These are phyloP conservation scores for Diaporthe sp. DNA, from an alignment of 2,329 filamentous ascomycete genomes.

Conservation along the genomic window DNA sequence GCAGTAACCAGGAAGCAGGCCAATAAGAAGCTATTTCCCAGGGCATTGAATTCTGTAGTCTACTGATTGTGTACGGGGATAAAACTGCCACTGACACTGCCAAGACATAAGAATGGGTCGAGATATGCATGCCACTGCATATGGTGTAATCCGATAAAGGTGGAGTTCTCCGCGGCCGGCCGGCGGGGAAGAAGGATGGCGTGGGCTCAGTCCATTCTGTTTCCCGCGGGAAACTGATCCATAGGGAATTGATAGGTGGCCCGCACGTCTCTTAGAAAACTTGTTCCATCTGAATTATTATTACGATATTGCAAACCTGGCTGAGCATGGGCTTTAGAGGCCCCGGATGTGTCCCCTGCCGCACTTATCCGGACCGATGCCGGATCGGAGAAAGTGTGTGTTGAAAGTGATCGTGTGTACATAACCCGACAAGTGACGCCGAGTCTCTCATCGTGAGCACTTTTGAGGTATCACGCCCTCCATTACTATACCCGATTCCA, in stretches of 20 bases:
- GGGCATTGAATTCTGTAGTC: not conserved
- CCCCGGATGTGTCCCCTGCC: not conserved
- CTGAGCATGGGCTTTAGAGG: not conserved
- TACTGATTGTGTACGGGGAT: not conserved
- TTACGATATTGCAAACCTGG: not conserved
- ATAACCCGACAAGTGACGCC: not conserved
- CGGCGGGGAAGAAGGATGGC: not conserved
- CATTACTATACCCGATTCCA: not conserved
- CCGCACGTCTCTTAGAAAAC: not conserved
- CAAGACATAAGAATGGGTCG: constrained; percentile 16
- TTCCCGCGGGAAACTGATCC: constrained; percentile 10
- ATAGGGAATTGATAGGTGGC: not conserved
- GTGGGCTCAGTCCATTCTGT: not conserved
- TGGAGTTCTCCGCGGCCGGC: constrained; percentile 16
- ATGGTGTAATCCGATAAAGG: constrained; percentile 23
- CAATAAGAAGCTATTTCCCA: not conserved
- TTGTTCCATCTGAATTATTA: not conserved
- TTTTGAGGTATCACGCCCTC: not conserved
- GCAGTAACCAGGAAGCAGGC: constrained; percentile 42
- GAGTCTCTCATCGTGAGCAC: not conserved
- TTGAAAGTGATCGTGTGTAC: not conserved
- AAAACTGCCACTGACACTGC: not conserved
- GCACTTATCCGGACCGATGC: constrained; percentile 39
- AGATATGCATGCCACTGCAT: constrained; percentile 2
- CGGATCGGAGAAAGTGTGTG: constrained; percentile 25